Evolutionary conservation across 306 rosid species (phyloP).

Genomic region (Ormosia semicastrata): DNA sequence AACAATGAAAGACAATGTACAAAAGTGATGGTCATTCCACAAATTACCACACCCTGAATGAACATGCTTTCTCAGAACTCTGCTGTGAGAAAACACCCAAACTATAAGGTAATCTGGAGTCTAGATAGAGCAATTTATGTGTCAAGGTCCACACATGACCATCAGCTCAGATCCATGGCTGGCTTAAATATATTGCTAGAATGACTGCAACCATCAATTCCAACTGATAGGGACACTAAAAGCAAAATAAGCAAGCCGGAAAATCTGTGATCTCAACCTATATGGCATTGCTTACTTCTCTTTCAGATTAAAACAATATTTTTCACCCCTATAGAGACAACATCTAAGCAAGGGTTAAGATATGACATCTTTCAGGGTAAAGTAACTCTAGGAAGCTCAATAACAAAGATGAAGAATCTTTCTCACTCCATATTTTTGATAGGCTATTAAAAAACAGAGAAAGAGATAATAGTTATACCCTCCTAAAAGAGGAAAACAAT

Average conservation of each 20-base stretch:
- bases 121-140: not conserved
- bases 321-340: not conserved
- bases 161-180: not conserved
- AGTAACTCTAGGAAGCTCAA: not conserved
- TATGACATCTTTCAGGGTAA: not conserved
- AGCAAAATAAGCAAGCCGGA: not conserved
- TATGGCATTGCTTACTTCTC: not conserved
- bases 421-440: not conserved
- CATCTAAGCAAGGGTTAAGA: not conserved
- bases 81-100: not conserved
- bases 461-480: not conserved
- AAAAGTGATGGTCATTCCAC: not conserved
- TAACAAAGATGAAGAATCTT: not conserved
- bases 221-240: not conserved
- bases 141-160: not conserved
- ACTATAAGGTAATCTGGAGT: not conserved
- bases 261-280: not conserved
- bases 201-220: not conserved
- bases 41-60: not conserved
- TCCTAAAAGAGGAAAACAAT: not conserved
- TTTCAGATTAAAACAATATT: not conserved
- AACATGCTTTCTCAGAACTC: not conserved
- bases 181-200: conserved; percentile 5
- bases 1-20: conserved; percentile 6
- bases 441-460: not conserved